Evolutionary conservation across 768 basidiomycete species (phyloP).

Genomic region (Termitomyces sp.): DNA sequence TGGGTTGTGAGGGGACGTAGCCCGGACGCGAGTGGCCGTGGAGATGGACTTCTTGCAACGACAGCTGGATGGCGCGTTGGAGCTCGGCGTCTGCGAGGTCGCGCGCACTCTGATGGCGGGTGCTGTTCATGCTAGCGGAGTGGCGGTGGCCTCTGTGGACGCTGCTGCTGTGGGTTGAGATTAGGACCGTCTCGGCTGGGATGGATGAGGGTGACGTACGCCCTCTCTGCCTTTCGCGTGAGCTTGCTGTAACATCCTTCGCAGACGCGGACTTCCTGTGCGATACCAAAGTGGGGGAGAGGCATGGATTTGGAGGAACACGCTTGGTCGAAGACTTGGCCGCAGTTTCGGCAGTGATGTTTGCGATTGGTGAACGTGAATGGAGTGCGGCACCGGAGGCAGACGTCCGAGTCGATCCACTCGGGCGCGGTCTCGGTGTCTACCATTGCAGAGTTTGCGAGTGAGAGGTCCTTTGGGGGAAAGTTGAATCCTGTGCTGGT

Average conservation of each 20-base stretch:
- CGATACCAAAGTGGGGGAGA: conserved; percentile 90
- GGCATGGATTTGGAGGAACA: conserved; percentile 84
- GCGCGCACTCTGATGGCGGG: conserved; percentile 50
- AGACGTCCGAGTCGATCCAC: conserved; percentile 96
- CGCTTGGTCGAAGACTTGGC: conserved; percentile 90
- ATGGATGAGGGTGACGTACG: conserved; percentile 27
- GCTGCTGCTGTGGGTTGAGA: conserved; percentile 2
- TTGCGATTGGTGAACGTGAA: conserved; percentile 97
- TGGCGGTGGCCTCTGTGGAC: conserved; percentile 49
- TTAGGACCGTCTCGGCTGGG: background rate
- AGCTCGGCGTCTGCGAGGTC: conserved; percentile 82
- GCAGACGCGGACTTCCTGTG: conserved; percentile 90
- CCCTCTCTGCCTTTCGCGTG: conserved; percentile 54
- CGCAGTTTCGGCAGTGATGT: conserved; percentile 98
- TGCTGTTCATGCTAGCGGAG: conserved; percentile 46
- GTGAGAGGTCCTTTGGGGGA: conserved; percentile 70
- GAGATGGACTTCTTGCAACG: conserved; percentile 69
- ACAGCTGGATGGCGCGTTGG: conserved; percentile 89
- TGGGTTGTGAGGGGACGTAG: conserved; percentile 64
- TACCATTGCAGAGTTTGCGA: conserved; percentile 78
- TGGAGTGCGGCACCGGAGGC: conserved; percentile 83
- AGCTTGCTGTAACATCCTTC: conserved; percentile 85
- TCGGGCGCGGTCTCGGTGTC: conserved; percentile 90
- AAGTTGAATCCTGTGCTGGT: conserved; percentile 63
- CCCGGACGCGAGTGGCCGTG: conserved; percentile 48